Conservation (phyloP, 225 moss, liverwort and hornwort genomes). For the Pleurozium schreberi region DNA sequence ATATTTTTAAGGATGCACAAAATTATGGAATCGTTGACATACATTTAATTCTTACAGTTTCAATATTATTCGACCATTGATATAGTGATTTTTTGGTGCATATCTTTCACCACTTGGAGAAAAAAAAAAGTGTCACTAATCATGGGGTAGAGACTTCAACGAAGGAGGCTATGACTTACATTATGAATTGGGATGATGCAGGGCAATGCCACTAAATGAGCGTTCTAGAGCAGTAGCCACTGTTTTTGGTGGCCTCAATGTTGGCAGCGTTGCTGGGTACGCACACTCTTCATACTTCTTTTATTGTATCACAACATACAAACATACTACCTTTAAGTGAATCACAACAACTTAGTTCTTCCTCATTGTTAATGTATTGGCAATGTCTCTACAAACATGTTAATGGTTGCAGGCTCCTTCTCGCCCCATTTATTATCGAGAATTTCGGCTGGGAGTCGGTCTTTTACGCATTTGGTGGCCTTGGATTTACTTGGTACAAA, state of each 20-base stretch:
- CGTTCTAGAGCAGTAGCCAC: constrained; percentile 91
- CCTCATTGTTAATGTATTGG: not conserved
- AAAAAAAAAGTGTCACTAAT: not conserved
- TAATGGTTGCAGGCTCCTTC: constrained; percentile 53
- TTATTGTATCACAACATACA: not conserved
- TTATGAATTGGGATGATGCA: constrained; percentile 19
- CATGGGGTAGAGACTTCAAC: not conserved
- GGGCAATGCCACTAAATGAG: constrained; percentile 75
- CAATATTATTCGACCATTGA: not conserved
- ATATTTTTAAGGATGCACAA: not conserved
- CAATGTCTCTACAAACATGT: not conserved
- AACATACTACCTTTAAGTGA: not conserved
- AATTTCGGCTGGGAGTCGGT: constrained; percentile 84
- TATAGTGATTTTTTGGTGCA: not conserved
- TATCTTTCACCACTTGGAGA: not conserved
- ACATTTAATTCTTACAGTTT: not conserved
- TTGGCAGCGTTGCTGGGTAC: constrained; percentile 88
- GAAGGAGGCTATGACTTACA: not conserved
- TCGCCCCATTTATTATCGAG: constrained; percentile 79
- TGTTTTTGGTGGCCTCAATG: constrained; percentile 90
- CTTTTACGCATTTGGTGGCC: constrained; percentile 74
- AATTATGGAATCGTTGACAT: not conserved
- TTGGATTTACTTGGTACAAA: constrained; percentile 54
- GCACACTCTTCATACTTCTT: not conserved
- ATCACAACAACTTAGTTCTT: not conserved